A percentile compares a stretch with the other conserved stretches of the same genome.
Evolutionary conservation across 495 filamentous ascomycete genomes (phyloP).

Genomic region (Barbatosphaeria neglecta): DNA sequence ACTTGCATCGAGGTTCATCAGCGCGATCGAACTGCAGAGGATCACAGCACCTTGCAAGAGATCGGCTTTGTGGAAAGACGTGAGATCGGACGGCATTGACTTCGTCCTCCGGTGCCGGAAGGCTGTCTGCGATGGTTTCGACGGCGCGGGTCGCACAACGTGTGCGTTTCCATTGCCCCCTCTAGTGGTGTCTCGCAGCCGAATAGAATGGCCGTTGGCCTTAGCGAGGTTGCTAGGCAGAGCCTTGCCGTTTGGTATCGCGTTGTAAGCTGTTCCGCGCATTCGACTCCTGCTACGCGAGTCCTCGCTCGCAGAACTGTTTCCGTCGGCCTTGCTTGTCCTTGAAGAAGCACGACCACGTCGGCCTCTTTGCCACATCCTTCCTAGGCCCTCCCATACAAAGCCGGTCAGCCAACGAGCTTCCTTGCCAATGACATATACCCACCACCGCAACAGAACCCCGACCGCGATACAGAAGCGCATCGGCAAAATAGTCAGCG

Average conservation of each 20-base stretch:
- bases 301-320: conserved; percentile 14
- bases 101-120: conserved; percentile 63
- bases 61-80: conserved; percentile 88
- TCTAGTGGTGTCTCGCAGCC: background rate
- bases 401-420: conserved; percentile 55
- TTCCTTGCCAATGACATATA: conserved; percentile 51
- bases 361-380: conserved; percentile 56
- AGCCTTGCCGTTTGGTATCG: conserved; percentile 1
- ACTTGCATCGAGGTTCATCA: conserved; percentile 92
- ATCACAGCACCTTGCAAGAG: conserved; percentile 82
- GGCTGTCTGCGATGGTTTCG: conserved; percentile 3
- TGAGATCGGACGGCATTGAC: conserved; percentile 71
- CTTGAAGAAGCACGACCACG: conserved; percentile 31
- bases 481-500: conserved; percentile 87
- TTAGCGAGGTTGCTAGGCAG: background rate
- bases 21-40: conserved; percentile 64
- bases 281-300: conserved; percentile 25
- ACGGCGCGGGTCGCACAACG: background rate
- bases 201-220: background rate
- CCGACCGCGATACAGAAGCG: conserved; percentile 75
- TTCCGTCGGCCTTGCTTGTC: conserved; percentile 11
- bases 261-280: conserved; percentile 18
- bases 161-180: background rate
- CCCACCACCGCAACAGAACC: conserved; percentile 66
- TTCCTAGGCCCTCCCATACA: conserved; percentile 59